These are phyloP conservation scores for Triangularia setosa DNA, from an alignment of 2,329 filamentous ascomycete genomes.

Conservation along the genomic window DNA sequence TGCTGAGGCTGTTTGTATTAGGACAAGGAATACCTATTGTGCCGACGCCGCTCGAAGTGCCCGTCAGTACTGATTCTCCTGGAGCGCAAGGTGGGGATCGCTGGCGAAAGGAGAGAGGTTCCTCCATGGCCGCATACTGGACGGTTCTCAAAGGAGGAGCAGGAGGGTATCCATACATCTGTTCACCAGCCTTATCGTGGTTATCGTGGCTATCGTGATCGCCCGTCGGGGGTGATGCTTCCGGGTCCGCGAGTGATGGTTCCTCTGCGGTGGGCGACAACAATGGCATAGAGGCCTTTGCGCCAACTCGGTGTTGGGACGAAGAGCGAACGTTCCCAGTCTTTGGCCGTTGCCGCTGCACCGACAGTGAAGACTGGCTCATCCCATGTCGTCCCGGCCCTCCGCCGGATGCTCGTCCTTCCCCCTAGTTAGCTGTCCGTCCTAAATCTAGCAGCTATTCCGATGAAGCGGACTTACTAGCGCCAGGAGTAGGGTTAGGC, in stretches of 20 bases:
- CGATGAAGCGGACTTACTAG: slow-evolving; percentile 15
- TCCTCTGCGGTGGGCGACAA: slow-evolving; percentile 27
- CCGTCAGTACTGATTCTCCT: slow-evolving; percentile 4
- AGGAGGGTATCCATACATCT: neutral
- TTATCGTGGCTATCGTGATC: neutral
- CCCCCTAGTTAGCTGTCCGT: slow-evolving; percentile 7
- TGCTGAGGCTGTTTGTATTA: neutral
- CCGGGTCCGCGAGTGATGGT: slow-evolving; percentile 6
- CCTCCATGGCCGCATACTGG: slow-evolving; percentile 5
- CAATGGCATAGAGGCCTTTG: slow-evolving; percentile 13
- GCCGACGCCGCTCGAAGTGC: neutral
- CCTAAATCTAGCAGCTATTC: neutral
- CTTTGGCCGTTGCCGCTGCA: slow-evolving; percentile 23
- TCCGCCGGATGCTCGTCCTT: slow-evolving; percentile 14
- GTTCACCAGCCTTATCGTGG: neutral
- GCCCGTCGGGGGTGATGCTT: neutral
- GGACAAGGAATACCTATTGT: neutral
- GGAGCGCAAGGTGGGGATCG: neutral
- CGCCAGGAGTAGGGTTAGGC: slow-evolving; percentile 32
- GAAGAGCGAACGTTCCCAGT: slow-evolving; percentile 13
- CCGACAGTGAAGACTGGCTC: slow-evolving; percentile 11
- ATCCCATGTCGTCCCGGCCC: neutral
- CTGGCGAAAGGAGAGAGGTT: slow-evolving; percentile 7
- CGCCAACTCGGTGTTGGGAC: slow-evolving; percentile 9
- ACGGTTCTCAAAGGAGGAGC: neutral